phyloP scores from a whole-genome alignment of 2,329 filamentous ascomycete genomes.

The Arachnopeziza araneosa region DNA sequence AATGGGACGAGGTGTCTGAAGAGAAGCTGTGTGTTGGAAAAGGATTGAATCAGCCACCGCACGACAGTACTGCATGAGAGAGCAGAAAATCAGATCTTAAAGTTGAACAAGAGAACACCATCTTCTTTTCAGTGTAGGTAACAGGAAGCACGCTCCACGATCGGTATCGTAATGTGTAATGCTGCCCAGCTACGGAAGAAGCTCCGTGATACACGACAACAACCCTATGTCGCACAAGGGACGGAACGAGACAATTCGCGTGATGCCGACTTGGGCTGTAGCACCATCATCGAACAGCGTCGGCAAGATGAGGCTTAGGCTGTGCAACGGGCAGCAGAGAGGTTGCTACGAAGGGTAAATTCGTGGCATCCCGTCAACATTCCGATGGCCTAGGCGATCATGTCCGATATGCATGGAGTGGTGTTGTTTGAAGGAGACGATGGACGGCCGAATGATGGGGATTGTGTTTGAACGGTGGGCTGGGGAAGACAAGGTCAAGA shows the following conservation, averaged over 20 bases:
- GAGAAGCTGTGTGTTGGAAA: constrained; percentile 24
- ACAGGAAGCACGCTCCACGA: constrained; percentile 8
- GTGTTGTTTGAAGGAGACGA: neutral
- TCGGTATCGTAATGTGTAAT: constrained; percentile 12
- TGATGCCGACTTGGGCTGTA: constrained; percentile 24
- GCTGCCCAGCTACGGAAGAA: constrained; percentile 25
- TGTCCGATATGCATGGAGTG: neutral
- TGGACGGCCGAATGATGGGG: constrained; percentile 1
- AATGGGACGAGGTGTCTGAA: constrained; percentile 28
- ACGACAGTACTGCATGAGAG: constrained; percentile 18
- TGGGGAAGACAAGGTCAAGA: constrained; percentile 8
- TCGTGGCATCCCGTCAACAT: constrained; percentile 25
- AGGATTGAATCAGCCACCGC: constrained; percentile 27
- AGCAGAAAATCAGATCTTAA: neutral
- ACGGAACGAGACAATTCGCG: constrained; percentile 25
- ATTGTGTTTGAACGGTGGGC: constrained; percentile 26
- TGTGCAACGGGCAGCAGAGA: constrained; percentile 22
- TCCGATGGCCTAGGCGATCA: constrained; percentile 16
- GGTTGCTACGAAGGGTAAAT: constrained; percentile 17
- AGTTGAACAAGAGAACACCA: constrained; percentile 13
- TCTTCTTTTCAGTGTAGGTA: constrained; percentile 23
- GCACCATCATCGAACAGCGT: neutral
- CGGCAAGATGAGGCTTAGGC: constrained; percentile 24
- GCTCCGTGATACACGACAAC: constrained; percentile 11
- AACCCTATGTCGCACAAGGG: constrained; percentile 22